phyloP scores from a whole-genome alignment of 2,329 filamentous ascomycete genomes.

The Mycosphaerella sp. region DNA sequence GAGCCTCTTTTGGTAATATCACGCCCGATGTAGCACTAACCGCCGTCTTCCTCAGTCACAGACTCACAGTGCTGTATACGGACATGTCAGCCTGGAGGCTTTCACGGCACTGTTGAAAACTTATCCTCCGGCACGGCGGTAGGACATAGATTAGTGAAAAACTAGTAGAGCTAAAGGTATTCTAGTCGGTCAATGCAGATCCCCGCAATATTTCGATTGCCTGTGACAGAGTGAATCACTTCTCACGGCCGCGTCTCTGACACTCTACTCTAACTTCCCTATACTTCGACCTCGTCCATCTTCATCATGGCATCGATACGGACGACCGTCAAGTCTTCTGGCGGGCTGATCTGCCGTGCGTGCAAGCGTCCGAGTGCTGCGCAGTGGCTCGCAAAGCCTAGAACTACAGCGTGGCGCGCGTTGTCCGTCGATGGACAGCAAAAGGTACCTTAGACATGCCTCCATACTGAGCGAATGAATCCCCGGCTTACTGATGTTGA shows the following conservation, averaged over 20 bases:
- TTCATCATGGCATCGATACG: constrained; percentile 39
- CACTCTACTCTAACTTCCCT: background rate
- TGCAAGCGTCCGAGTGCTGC: constrained; percentile 28
- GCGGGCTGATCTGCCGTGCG: constrained; percentile 33
- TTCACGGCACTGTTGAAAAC: too few species aligned
- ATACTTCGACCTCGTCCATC: background rate
- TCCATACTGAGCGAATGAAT: background rate
- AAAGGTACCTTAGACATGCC: constrained; percentile 34
- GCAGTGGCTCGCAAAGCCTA: constrained; percentile 29
- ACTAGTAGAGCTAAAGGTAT: too few species aligned
- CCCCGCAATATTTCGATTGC: too few species aligned
- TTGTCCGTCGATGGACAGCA: constrained; percentile 44
- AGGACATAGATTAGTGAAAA: too few species aligned
- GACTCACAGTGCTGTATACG: background rate
- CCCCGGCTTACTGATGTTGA: constrained; percentile 2
- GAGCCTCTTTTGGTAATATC: background rate
- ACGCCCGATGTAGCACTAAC: background rate
- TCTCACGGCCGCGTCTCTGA: background rate
- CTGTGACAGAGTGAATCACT: background rate
- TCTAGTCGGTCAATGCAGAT: too few species aligned
- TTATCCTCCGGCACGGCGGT: too few species aligned
- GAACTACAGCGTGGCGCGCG: constrained; percentile 39
- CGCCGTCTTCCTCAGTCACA: too few species aligned
- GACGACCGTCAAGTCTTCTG: constrained; percentile 37
- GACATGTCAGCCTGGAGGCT: background rate